These are phyloP conservation scores for Papilionanthe hybrid DNA, from an alignment of 116 monocot genomes.

Conservation along the genomic window DNA sequence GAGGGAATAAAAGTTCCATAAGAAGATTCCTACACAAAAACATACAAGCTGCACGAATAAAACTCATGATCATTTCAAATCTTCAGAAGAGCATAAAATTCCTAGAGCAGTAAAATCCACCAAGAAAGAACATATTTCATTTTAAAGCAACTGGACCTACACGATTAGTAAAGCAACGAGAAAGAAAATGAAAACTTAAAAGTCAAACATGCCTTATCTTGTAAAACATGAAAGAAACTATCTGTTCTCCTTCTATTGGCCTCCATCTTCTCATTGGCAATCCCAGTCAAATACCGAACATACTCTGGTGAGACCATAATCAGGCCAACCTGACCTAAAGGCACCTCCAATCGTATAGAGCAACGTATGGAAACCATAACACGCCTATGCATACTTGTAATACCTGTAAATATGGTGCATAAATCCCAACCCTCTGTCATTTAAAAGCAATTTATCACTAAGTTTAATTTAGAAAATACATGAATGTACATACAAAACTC, in stretches of 20 bases:
- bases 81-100: background rate
- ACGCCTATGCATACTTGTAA: constrained; percentile 62
- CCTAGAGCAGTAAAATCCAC: background rate
- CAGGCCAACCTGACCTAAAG: constrained; percentile 44
- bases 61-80: background rate
- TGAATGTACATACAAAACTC: background rate
- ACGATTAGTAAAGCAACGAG: background rate
- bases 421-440: background rate
- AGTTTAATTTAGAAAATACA: background rate
- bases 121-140: background rate
- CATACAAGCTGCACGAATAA: background rate
- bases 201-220: constrained; percentile 20
- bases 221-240: constrained; percentile 45
- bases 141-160: background rate
- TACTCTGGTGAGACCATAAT: constrained; percentile 68
- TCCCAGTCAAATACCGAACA: constrained; percentile 54
- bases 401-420: constrained; percentile 34
- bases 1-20: background rate
- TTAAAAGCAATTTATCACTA: background rate
- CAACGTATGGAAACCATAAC: constrained; percentile 77
- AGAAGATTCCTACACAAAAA: no score
- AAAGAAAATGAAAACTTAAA: background rate
- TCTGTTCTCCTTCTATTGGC: constrained; percentile 71
- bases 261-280: constrained; percentile 95
- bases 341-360: constrained; percentile 91